A percentile compares a stretch with the other conserved stretches of the same genome.
These are phyloP conservation scores for Verticillium zaregamsianum DNA, from an alignment of 2,329 filamentous ascomycete species.

Conservation along the genomic window DNA sequence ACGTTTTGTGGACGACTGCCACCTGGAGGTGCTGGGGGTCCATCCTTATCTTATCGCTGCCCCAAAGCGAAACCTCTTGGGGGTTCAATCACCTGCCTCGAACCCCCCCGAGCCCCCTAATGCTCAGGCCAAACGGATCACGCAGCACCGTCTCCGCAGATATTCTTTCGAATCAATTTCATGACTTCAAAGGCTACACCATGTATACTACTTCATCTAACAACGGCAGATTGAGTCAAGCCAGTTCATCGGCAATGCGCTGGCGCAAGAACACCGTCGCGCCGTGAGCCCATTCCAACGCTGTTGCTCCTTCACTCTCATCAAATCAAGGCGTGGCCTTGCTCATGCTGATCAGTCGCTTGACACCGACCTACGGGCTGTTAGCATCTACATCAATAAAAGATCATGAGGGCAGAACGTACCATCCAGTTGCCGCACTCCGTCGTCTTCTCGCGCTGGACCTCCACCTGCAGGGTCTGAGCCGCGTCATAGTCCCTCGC, in stretches of 20 bases:
- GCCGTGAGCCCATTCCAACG: neutral
- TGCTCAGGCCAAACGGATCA: no score
- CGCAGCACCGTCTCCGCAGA: no score
- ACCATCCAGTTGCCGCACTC: constrained; percentile 89
- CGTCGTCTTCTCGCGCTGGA: constrained; percentile 71
- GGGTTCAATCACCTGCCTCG: no score
- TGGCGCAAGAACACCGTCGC: neutral
- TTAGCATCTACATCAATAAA: constrained; percentile 31
- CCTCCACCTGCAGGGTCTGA: constrained; percentile 65
- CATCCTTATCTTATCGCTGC: constrained; percentile 13
- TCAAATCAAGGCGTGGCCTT: constrained; percentile 59
- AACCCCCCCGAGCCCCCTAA: no score
- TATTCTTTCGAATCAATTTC: neutral
- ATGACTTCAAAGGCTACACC: neutral
- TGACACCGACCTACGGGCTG: constrained; percentile 61
- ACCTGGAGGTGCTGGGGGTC: neutral
- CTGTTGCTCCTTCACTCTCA: neutral
- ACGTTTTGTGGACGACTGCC: constrained; percentile 7
- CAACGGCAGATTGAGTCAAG: neutral
- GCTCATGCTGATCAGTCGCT: constrained; percentile 75
- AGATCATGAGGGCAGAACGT: constrained; percentile 29
- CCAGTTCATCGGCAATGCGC: neutral
- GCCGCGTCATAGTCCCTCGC: constrained; percentile 66
- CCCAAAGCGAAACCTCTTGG: neutral
- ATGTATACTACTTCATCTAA: constrained; percentile 2